phyloP scores from a whole-genome alignment of 2,329 filamentous ascomycete genomes.

The Rugonectria rugulosa region DNA sequence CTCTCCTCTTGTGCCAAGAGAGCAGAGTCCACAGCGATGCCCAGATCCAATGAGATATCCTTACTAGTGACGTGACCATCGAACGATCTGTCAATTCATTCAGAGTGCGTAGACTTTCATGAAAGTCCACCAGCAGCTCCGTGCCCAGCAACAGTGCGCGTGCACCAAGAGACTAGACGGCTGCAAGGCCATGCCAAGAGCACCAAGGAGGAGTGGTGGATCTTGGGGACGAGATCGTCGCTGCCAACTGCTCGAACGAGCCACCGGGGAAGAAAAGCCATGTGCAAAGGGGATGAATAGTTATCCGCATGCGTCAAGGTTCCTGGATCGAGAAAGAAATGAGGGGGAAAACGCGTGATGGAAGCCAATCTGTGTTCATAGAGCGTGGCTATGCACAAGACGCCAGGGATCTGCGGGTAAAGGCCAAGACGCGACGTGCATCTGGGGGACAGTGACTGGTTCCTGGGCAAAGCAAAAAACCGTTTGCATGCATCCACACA shows the following conservation, averaged over 20 bases:
- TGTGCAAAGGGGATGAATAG: too few species aligned
- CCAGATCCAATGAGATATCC: not conserved
- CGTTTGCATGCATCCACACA: too few species aligned
- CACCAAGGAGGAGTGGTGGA: too few species aligned
- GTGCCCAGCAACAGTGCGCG: not conserved
- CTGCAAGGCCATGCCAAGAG: too few species aligned
- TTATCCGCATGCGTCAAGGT: too few species aligned
- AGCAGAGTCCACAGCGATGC: not conserved
- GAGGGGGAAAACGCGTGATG: not conserved
- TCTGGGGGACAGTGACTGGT: too few species aligned
- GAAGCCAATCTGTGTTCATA: not conserved
- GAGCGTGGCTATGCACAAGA: too few species aligned
- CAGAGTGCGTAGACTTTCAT: not conserved
- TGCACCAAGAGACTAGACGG: not conserved
- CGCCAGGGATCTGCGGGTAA: too few species aligned
- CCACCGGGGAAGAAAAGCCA: not conserved
- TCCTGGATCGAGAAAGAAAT: not conserved
- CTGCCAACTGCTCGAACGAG: not conserved
- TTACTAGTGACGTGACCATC: not conserved
- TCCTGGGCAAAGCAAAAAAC: not conserved
- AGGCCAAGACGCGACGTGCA: too few species aligned
- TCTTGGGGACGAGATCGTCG: constrained; percentile 1
- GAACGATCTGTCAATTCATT: not conserved
- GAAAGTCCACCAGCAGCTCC: not conserved
- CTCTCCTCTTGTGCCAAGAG: not conserved